Percentiles rank a stretch among this genome's conserved stretches.
These are phyloP conservation scores for Zopfochytrium polystomum DNA, from an alignment of 371 early-diverging fungal genomes.

Conservation along the genomic window DNA sequence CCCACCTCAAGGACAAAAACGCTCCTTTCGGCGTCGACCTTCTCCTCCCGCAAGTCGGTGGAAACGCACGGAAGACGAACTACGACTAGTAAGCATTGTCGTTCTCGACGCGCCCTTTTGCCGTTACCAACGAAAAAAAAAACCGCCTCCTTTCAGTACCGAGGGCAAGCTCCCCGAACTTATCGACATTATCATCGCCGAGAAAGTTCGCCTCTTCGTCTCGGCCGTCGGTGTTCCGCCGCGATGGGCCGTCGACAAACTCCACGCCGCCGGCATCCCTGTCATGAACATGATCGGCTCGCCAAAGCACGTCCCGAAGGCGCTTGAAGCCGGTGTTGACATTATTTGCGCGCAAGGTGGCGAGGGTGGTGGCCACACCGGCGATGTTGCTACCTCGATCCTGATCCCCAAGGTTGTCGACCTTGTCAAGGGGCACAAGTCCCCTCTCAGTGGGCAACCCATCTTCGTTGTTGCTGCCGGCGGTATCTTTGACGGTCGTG, in stretches of 20 bases:
- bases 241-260: slow-evolving; percentile 41
- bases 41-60: slow-evolving; percentile 42
- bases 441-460: slow-evolving; percentile 30
- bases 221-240: slow-evolving; percentile 44
- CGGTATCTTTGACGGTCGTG: slow-evolving; percentile 37
- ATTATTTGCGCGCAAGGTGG: slow-evolving; percentile 48
- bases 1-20: slow-evolving; percentile 30
- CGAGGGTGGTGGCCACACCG: slow-evolving; percentile 37
- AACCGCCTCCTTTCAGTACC: no score
- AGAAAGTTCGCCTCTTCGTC: slow-evolving; percentile 37
- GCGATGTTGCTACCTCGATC: slow-evolving; percentile 42
- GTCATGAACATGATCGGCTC: slow-evolving; percentile 47
- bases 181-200: slow-evolving; percentile 39
- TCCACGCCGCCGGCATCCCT: slow-evolving; percentile 38
- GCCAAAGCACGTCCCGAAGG: slow-evolving; percentile 41
- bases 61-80: slow-evolving; percentile 41
- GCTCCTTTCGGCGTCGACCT: slow-evolving; percentile 45
- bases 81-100: slow-evolving; percentile 33
- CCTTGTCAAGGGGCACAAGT: slow-evolving; percentile 35
- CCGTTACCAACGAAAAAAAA: not conserved
- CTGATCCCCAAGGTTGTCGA: slow-evolving; percentile 44
- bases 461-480: slow-evolving; percentile 42
- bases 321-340: slow-evolving; percentile 41
- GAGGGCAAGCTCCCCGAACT: slow-evolving; percentile 42
- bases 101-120: not conserved